A percentile compares a stretch with the other conserved stretches of the same genome.
Evolutionary conservation across 345 rosid genomes (phyloP).

Genomic region (Lepidium aucheri): DNA sequence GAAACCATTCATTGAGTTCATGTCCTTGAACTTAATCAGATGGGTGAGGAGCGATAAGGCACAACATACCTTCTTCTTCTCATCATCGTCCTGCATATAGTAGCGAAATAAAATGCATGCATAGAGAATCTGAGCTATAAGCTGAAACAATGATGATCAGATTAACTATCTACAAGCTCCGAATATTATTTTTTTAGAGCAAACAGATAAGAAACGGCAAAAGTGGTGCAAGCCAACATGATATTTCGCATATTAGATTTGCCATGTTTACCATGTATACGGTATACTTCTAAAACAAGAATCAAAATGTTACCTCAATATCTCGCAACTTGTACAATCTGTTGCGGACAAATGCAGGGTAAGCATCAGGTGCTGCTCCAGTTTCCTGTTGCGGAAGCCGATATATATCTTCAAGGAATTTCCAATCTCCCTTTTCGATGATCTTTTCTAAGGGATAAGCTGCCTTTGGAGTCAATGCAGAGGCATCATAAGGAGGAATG

Average conservation of each 20-base stretch:
- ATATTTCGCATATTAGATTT: neutral
- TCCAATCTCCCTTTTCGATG: constrained; percentile 63
- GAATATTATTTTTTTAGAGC: neutral
- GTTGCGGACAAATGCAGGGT: constrained; percentile 67
- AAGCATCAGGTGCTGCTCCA: constrained; percentile 27
- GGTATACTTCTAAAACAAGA: neutral
- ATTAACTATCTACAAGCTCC: neutral
- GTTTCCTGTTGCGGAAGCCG: constrained; percentile 27
- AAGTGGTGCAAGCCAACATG: neutral
- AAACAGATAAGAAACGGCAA: neutral
- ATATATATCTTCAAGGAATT: constrained; percentile 48
- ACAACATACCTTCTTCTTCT: constrained; percentile 36
- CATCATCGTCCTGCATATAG: constrained; percentile 42
- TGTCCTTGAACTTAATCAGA: constrained; percentile 74
- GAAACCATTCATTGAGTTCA: constrained; percentile 39
- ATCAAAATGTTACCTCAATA: constrained; percentile 39
- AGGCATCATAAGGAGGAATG: constrained; percentile 57
- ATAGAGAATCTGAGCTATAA: neutral
- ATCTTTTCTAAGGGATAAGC: constrained; percentile 78
- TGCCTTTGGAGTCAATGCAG: constrained; percentile 47
- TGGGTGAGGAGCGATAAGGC: constrained; percentile 56
- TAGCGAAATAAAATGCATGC: neutral
- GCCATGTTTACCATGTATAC: neutral
- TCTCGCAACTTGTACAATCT: constrained; percentile 47
- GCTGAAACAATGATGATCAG: neutral